Conservation (phyloP, 1,139 yeast species). For the Magnusiomyces sp. region DNA sequence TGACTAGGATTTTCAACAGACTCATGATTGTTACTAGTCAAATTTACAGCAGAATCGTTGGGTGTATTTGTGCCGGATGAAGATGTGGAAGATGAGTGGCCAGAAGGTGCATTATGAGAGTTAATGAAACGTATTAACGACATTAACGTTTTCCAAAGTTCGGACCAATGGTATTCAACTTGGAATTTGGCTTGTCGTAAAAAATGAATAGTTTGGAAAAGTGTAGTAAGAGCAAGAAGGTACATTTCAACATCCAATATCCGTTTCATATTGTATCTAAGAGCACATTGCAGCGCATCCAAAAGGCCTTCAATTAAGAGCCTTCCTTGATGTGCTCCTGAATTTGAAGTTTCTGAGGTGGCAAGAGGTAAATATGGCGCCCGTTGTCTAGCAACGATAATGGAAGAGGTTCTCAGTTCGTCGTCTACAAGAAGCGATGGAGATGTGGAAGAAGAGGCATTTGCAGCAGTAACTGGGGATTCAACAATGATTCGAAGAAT, state of each 20-base stretch:
- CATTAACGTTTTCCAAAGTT: constrained; percentile 32
- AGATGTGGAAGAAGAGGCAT: constrained; percentile 16
- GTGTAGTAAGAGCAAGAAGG: constrained; percentile 22
- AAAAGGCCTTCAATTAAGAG: constrained; percentile 29
- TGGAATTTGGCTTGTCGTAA: constrained; percentile 19
- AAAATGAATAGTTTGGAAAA: constrained; percentile 24
- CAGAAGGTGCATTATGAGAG: constrained; percentile 16
- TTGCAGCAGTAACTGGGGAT: constrained; percentile 14
- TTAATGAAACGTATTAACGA: constrained; percentile 24
- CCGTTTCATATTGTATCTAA: constrained; percentile 29
- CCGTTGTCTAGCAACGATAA: constrained; percentile 24
- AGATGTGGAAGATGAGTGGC: neutral
- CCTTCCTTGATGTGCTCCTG: constrained; percentile 16
- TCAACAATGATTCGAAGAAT: constrained; percentile 29
- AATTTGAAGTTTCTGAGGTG: neutral
- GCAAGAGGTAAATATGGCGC: constrained; percentile 25
- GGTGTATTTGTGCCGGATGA: neutral
- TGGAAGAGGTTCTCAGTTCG: constrained; percentile 15
- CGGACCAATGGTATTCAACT: constrained; percentile 33
- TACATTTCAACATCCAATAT: constrained; percentile 29
- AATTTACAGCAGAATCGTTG: neutral
- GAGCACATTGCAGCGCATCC: constrained; percentile 28
- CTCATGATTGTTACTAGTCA: constrained; percentile 2
- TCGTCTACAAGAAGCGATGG: constrained; percentile 18
- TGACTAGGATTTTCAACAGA: neutral